These are phyloP conservation scores for Coemansia sp. DNA, from an alignment of 371 early-diverging fungal species.

Conservation along the genomic window DNA sequence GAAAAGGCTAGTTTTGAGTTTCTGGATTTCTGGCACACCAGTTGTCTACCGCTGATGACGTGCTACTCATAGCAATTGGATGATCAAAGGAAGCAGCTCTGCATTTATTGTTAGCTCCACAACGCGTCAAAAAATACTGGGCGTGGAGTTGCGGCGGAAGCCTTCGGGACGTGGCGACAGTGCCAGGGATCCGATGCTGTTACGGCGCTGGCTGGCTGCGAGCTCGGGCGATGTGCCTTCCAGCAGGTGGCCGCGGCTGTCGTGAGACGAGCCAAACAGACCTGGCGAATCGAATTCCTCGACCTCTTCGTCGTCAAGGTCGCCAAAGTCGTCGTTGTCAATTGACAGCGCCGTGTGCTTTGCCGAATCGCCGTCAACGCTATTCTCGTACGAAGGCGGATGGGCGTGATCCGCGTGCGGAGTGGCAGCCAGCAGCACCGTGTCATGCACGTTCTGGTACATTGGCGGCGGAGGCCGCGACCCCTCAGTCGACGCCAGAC, in stretches of 20 bases:
- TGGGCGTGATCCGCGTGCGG: not conserved
- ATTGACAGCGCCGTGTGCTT: slow-evolving; percentile 8
- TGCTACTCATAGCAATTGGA: too few species aligned
- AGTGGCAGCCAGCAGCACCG: slow-evolving; percentile 19
- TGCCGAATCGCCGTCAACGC: not conserved
- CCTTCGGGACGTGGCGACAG: not conserved
- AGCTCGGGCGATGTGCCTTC: not conserved
- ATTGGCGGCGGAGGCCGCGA: slow-evolving; percentile 44
- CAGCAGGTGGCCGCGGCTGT: slow-evolving; percentile 1
- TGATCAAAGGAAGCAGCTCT: too few species aligned
- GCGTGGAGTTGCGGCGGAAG: slow-evolving; percentile 4
- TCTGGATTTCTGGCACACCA: too few species aligned
- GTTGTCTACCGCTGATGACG: too few species aligned
- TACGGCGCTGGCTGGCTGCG: slow-evolving; percentile 2
- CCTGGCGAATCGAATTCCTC: slow-evolving; percentile 1
- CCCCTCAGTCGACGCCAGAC: slow-evolving; percentile 45
- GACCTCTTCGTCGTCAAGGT: not conserved
- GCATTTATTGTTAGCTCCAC: too few species aligned
- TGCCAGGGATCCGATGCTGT: slow-evolving; percentile 11
- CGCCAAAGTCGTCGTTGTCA: slow-evolving; percentile 5
- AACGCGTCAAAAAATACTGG: not conserved
- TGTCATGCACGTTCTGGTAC: slow-evolving; percentile 32
- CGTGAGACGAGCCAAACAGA: not conserved
- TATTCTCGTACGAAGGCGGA: slow-evolving; percentile 5
- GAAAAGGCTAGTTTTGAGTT: not conserved